A percentile compares a stretch with the other conserved stretches of the same genome.
Evolutionary conservation across 2,329 filamentous ascomycete genomes (phyloP).

Genomic region (Colletotrichum orchidophilum): DNA sequence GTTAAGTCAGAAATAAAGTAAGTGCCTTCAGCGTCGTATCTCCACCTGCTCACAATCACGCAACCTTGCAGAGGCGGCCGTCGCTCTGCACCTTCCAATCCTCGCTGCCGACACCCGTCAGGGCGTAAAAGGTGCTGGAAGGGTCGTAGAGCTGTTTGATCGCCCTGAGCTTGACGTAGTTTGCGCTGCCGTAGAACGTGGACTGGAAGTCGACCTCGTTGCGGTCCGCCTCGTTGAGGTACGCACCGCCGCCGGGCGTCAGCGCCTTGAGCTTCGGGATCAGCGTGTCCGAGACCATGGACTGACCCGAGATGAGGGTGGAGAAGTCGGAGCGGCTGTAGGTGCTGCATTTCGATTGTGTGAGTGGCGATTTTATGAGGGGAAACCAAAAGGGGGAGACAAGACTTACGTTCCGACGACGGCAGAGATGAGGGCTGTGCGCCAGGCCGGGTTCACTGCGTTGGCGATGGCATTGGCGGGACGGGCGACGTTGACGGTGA

Average conservation of each 20-base stretch:
- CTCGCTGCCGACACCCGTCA: constrained; percentile 60
- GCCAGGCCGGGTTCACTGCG: constrained; percentile 37
- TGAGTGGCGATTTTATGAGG: neutral
- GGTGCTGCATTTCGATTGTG: neutral
- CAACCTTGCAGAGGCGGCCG: constrained; percentile 34
- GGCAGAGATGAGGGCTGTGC: constrained; percentile 30
- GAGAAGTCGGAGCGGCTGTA: constrained; percentile 28
- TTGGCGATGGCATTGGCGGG: constrained; percentile 25
- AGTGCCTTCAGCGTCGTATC: neutral
- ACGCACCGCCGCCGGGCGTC: constrained; percentile 53
- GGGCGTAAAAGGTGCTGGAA: constrained; percentile 56
- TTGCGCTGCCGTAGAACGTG: constrained; percentile 54
- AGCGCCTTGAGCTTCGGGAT: constrained; percentile 14
- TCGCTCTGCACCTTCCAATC: constrained; percentile 50
- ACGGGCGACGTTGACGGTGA: constrained; percentile 26
- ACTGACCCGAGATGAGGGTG: constrained; percentile 13
- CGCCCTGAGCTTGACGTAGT: constrained; percentile 50
- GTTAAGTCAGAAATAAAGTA: neutral
- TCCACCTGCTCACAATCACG: neutral
- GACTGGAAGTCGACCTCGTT: constrained; percentile 54
- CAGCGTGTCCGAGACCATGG: constrained; percentile 13
- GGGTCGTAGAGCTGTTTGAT: constrained; percentile 62
- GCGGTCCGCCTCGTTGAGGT: constrained; percentile 62
- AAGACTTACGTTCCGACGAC: constrained; percentile 28
- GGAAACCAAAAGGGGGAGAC: neutral